A percentile compares a stretch with the other conserved stretches of the same genome.
Conservation (phyloP, 345 rosid genomes). For the Boechera divaricarpa region DNA sequence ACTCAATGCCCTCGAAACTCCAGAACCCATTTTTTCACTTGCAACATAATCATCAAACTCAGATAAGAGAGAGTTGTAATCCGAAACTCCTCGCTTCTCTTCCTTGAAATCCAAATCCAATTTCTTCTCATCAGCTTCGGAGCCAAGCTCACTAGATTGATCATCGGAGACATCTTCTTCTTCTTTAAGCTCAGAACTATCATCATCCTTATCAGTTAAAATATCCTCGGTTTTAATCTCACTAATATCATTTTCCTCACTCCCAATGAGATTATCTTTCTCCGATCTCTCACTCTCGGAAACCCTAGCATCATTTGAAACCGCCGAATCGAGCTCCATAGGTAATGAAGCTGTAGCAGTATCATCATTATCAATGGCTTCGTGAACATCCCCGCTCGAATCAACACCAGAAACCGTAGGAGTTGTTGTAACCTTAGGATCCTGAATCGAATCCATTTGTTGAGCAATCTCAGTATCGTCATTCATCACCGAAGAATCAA, state of each 20-base stretch:
- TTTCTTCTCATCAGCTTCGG: conserved; percentile 34
- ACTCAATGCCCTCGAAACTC: conserved; percentile 73
- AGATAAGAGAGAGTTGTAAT: conserved; percentile 65
- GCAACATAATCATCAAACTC: conserved; percentile 96
- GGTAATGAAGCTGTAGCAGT: conserved; percentile 25
- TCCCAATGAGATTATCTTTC: neutral
- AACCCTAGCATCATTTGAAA: conserved; percentile 35
- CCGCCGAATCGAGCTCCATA: conserved; percentile 36
- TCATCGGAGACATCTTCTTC: conserved; percentile 42
- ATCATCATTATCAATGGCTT: neutral
- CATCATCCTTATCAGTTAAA: conserved; percentile 25
- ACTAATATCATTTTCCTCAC: conserved; percentile 21
- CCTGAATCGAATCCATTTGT: conserved; percentile 23
- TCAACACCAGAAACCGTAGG: conserved; percentile 22
- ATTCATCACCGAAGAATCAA: conserved; percentile 16
- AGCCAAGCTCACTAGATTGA: conserved; percentile 44
- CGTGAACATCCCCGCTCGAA: conserved; percentile 14
- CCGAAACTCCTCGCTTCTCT: conserved; percentile 33
- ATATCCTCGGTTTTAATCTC: conserved; percentile 40
- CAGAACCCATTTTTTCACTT: conserved; percentile 68
- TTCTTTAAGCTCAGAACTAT: conserved; percentile 21
- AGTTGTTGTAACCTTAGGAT: conserved; percentile 10
- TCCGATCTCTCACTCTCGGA: conserved; percentile 36
- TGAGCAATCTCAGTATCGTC: conserved; percentile 35
- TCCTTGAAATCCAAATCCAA: conserved; percentile 22